A percentile compares a stretch with the other conserved stretches of the same genome.
Evolutionary conservation across 129 eudicot species (phyloP).

Genomic region (Heracleum sosnowskyi): DNA sequence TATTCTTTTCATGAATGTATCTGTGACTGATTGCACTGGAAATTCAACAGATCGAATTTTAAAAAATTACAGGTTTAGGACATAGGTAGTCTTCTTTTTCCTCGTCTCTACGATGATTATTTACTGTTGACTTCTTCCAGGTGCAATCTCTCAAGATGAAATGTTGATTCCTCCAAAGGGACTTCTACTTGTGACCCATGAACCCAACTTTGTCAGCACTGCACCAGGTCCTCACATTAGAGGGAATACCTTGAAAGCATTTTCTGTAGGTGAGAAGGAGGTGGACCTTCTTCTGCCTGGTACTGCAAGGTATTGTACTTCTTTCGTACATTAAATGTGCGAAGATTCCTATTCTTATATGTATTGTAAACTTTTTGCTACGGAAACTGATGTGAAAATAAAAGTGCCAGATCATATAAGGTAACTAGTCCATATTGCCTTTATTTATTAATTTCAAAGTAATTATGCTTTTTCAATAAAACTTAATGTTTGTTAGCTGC

Average conservation of each 20-base stretch:
- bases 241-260: slow-evolving; percentile 78
- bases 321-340: not conserved
- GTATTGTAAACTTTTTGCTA: not conserved
- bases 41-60: not conserved
- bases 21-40: not conserved
- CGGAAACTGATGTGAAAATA: no score
- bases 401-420: no score
- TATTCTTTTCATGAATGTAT: not conserved
- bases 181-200: slow-evolving; percentile 84
- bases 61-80: not conserved
- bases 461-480: no score
- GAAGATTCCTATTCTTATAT: not conserved
- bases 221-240: slow-evolving; percentile 93
- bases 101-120: not conserved
- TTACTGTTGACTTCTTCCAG: slow-evolving; percentile 22
- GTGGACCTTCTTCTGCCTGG: slow-evolving; percentile 98
- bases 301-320: slow-evolving; percentile 68
- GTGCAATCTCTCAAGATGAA: slow-evolving; percentile 45
- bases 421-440: no score
- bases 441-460: no score
- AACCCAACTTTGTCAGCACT: slow-evolving; percentile 75
- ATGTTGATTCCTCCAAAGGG: slow-evolving; percentile 74
- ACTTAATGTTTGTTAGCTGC: no score
- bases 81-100: not conserved
- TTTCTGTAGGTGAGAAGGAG: slow-evolving; percentile 76